Percentiles rank a stretch among this genome's conserved stretches.
phyloP scores from a whole-genome alignment of 345 rosid species.

The Eucalyptus urophylla region DNA sequence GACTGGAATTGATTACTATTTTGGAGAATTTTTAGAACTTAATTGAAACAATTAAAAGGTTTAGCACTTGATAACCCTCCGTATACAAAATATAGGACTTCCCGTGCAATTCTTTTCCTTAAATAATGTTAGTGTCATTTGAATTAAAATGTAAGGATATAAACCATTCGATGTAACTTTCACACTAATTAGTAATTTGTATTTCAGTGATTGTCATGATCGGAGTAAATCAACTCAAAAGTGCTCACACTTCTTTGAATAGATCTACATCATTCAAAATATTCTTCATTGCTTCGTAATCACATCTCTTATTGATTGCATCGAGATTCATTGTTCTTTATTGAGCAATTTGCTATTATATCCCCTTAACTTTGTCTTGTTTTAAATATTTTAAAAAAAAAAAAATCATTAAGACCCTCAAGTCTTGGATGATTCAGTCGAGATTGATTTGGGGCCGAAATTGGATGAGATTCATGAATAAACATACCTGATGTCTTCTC shows the following conservation, averaged over 20 bases:
- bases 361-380: background rate
- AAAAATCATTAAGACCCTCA: background rate
- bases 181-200: background rate
- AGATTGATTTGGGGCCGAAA: background rate
- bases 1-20: background rate
- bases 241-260: background rate
- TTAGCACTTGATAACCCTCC: background rate
- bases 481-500: slow-evolving; percentile 24
- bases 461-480: background rate
- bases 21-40: background rate
- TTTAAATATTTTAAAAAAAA: accelerated
- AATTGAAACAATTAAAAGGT: background rate
- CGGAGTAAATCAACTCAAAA: background rate
- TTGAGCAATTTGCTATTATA: background rate
- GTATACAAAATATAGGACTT: background rate
- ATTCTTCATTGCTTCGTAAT: background rate
- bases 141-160: background rate
- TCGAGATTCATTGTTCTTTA: background rate
- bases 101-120: background rate
- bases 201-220: background rate
- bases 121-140: background rate
- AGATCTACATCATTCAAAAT: background rate
- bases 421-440: background rate
- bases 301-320: background rate
- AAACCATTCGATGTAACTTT: background rate